phyloP scores from a whole-genome alignment of 495 filamentous ascomycete genomes.

The Hyaloscypha variabilis region DNA sequence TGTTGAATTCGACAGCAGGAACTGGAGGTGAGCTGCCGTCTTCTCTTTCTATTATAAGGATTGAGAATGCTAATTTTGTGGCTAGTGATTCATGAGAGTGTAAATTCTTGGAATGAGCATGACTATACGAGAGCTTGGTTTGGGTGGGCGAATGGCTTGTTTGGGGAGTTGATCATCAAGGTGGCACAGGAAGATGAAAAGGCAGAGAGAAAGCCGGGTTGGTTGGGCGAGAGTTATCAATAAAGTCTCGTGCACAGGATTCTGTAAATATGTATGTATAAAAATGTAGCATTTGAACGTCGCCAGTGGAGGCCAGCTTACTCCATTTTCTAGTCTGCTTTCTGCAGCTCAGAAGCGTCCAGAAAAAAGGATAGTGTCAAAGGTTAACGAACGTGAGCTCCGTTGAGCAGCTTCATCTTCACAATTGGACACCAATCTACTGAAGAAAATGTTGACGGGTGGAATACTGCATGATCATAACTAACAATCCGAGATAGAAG shows the following conservation, averaged over 20 bases:
- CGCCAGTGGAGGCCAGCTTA: too few relatives aligned
- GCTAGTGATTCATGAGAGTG: slow-evolving; percentile 50
- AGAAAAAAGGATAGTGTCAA: too few relatives aligned
- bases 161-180: slow-evolving; percentile 42
- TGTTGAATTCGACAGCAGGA: slow-evolving; percentile 68
- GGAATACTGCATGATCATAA: too few relatives aligned
- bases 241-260: background rate
- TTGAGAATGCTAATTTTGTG: background rate
- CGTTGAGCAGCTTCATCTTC: too few relatives aligned
- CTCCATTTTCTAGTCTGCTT: too few relatives aligned
- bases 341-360: too few relatives aligned
- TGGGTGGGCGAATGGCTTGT: slow-evolving; percentile 70
- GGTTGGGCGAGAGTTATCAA: background rate
- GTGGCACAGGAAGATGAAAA: background rate
- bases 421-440: too few relatives aligned
- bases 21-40: slow-evolving; percentile 52
- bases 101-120: slow-evolving; percentile 43
- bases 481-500: too few relatives aligned
- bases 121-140: slow-evolving; percentile 69
- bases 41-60: background rate
- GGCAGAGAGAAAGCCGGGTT: background rate
- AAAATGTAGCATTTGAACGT: too few relatives aligned
- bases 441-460: too few relatives aligned
- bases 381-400: too few relatives aligned
- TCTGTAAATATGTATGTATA: too few relatives aligned